Base-by-base conservation (phyloP, 2,329 filamentous ascomycete species). In the Gnomoniopsis smithogilvyi region DNA sequence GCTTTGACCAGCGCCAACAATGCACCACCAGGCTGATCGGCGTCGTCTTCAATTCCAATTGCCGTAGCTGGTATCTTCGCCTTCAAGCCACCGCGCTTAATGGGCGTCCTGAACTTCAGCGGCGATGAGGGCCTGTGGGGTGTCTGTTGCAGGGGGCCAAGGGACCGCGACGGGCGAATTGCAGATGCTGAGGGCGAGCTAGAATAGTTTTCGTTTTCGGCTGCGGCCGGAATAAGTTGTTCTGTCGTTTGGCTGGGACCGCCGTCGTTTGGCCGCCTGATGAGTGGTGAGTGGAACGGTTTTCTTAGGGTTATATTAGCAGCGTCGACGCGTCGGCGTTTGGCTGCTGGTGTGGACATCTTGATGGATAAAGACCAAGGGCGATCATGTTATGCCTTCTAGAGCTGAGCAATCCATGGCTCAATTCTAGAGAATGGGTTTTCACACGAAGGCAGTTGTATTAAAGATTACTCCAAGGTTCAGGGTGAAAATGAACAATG, bases 221-320 rank as follows among this genome's bases (percentile, higher is more conserved):
- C 4, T 11, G 22, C 46, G 36, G 4, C 47, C 15, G 36, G 36
- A 2, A 38, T 0, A 6, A 30, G 15, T 14, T 43, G 10, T 3
- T 34, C 38, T 17, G 51, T 55, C 4, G 51, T 61, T 26, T 17
- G 58, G 50, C 30, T 33, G 10, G 51, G 14, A n/a, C 17, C 24
- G 3, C 26, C 26, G 12, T 47, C 47, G 24, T 36, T 47, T 21
- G 54, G 53, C 21, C 66, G 64, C 34, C 51, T 64, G 38, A 70
- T 63, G 38, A 71, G 50, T 2, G 88, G 89, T 49, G 89, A 91
- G 64, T 87, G 86, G 75, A 92, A 92, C 0, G 89, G 89, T 68
- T 87, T 89, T 62, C 81, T 80, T 51, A 91, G 80, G 7, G 81
- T 81, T n/a, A 77, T 78, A 22, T 79, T 73, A 43, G 83, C 80